Evolutionary conservation across 768 basidiomycete species (phyloP), one percentile per base, ranked within the genome.

Genomic region (Tricholoma sp.): DNA sequence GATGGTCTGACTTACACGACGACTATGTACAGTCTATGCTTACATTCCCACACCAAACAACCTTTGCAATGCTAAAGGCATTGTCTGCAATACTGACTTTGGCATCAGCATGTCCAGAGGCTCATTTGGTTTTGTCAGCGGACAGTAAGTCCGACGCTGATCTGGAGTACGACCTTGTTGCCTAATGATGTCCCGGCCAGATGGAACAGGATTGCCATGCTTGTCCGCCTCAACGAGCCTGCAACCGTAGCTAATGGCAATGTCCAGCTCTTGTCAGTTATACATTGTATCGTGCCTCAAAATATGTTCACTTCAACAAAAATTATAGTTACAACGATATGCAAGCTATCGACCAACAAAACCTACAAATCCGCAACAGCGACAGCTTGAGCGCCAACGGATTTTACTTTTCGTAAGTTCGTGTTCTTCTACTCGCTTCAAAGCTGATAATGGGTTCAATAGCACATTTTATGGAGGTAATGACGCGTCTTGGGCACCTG

Each of bases 391-490:
- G 72, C 8, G 78, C 83, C 8, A 85, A 84, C 32, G 91, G 92
- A 7, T 69, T 93, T 50, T 92, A 82, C 72, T 89, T 94, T 70
- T 92, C 91, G 83, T 88, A 57, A 69, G 84, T 70, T 5, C 29
- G 32, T 57, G 6, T 55, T 24, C 60, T 35, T 55, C 18, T 37
- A 18, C n/a, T 50, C 34, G 52, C 2, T 35, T 32, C 35, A 12
- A 59, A 45, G 29, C 27, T 47, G 32, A 53, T 59, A 19, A 55
- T 46, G 27, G 55, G 10, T 29, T 24, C 12, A 50, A 8, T 59
- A 88, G 88, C 32, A 91, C 89, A 19, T 92, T 93, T 75, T 93
- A 91, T 66, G 91, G 90, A 71, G 91, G 88, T 74, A 60, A 67
- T 57, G 88, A 94, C 64, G 56, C 73, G 4, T 79, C 79, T 34